Evolutionary conservation across 1,284 basidiomycete genomes (phyloP).

Genomic region (Retiboletus fuscus): DNA sequence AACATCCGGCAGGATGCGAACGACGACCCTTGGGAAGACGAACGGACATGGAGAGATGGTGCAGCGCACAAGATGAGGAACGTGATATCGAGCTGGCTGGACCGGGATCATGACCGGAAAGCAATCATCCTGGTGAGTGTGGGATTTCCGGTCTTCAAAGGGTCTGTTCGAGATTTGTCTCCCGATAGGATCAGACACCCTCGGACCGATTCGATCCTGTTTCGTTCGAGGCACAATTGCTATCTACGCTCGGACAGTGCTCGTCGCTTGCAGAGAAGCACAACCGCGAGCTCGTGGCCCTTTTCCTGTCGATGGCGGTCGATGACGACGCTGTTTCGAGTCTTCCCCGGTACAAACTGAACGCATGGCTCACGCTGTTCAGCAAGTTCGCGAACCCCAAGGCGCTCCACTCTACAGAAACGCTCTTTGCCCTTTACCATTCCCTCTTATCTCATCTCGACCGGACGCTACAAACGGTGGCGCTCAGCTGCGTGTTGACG

Average conservation of each 20-base stretch:
- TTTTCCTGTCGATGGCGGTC: slow-evolving; percentile 72
- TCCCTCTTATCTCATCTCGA: slow-evolving; percentile 90
- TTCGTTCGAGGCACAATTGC: slow-evolving; percentile 85
- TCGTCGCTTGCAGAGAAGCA: slow-evolving; percentile 84
- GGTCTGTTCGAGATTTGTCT: slow-evolving; percentile 62
- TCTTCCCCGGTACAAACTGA: slow-evolving; percentile 69
- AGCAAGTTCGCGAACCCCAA: slow-evolving; percentile 93
- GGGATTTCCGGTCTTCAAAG: not conserved
- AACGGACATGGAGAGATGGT: slow-evolving; percentile 80
- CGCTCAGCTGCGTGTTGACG: slow-evolving; percentile 85
- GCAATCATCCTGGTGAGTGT: slow-evolving; percentile 51
- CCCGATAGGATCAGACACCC: slow-evolving; percentile 65
- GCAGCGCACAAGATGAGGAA: slow-evolving; percentile 70
- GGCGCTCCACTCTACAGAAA: slow-evolving; percentile 79
- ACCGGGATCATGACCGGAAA: slow-evolving; percentile 46
- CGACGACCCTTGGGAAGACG: slow-evolving; percentile 67
- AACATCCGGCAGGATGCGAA: slow-evolving; percentile 41
- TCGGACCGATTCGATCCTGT: slow-evolving; percentile 78
- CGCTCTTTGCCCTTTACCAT: slow-evolving; percentile 77
- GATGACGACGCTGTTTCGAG: slow-evolving; percentile 52
- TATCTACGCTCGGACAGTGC: slow-evolving; percentile 75
- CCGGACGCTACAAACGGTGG: slow-evolving; percentile 78
- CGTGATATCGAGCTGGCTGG: slow-evolving; percentile 60
- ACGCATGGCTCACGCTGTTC: slow-evolving; percentile 87
- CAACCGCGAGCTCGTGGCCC: slow-evolving; percentile 83